Evolutionary conservation across 208 protist genomes (phyloP).

Genomic region (Leishmania martiniquensis): DNA sequence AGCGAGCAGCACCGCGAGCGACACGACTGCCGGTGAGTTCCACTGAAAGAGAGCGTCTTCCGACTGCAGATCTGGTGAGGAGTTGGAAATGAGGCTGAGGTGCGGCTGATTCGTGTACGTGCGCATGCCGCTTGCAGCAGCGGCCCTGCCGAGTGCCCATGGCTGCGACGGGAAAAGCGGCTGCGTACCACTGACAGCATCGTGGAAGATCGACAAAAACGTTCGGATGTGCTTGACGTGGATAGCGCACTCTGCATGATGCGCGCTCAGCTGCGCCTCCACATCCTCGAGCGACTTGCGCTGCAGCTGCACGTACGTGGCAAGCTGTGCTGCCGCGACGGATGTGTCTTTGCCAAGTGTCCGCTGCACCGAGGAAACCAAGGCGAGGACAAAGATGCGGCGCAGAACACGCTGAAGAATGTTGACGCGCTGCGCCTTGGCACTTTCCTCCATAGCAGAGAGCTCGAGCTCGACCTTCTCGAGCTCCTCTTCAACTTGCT

Average conservation of each 20-base stretch:
- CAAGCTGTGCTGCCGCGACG: slow-evolving; percentile 24
- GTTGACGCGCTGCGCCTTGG: slow-evolving; percentile 10
- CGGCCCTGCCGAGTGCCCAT: neutral
- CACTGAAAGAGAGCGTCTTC: slow-evolving; percentile 10
- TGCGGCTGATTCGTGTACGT: neutral
- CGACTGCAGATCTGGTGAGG: neutral
- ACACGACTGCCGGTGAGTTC: slow-evolving; percentile 12
- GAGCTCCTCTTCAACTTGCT: slow-evolving; percentile 23
- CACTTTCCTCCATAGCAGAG: slow-evolving; percentile 17
- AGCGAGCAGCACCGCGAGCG: slow-evolving; percentile 16
- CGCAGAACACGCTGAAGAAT: slow-evolving; percentile 33
- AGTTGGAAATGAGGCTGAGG: too few relatives aligned
- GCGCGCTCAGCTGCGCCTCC: slow-evolving; percentile 26
- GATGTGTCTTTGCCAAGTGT: slow-evolving; percentile 24
- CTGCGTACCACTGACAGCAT: neutral
- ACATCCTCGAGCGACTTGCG: slow-evolving; percentile 32
- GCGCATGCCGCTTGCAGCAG: neutral
- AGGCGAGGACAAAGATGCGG: slow-evolving; percentile 28
- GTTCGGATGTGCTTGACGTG: slow-evolving; percentile 15
- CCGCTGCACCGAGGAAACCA: slow-evolving; percentile 28
- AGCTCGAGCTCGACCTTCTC: slow-evolving; percentile 14
- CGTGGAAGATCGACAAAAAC: slow-evolving; percentile 15
- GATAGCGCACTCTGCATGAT: slow-evolving; percentile 12
- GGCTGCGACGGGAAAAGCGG: neutral
- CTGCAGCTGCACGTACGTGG: slow-evolving; percentile 28